These are phyloP conservation scores for Biancaea sappan DNA, from an alignment of 306 rosid genomes.

Conservation along the genomic window DNA sequence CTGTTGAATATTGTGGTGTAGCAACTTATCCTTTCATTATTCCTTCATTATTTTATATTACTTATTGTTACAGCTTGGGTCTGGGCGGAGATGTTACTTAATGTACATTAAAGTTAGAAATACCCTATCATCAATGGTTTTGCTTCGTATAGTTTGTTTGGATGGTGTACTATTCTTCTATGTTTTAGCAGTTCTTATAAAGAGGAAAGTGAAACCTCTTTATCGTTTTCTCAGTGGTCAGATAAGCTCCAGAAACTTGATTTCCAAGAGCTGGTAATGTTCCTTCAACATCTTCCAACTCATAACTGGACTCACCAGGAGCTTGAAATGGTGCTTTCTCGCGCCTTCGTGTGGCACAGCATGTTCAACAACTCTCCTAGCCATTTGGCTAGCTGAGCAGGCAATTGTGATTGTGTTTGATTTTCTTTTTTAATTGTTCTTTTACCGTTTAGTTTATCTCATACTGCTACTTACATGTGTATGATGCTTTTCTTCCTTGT, in stretches of 20 bases:
- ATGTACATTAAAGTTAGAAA: background rate
- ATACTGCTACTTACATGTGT: background rate
- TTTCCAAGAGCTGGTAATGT: slow-evolving; percentile 96
- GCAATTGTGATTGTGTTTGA: slow-evolving; percentile 24
- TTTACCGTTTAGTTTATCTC: background rate
- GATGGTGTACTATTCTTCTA: slow-evolving; percentile 1
- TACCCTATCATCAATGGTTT: slow-evolving; percentile 3
- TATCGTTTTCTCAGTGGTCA: slow-evolving; percentile 75
- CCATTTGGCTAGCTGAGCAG: slow-evolving; percentile 71
- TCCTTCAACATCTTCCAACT: slow-evolving; percentile 97
- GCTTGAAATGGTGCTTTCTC: slow-evolving; percentile 96
- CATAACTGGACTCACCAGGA: slow-evolving; percentile 90
- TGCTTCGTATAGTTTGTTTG: background rate
- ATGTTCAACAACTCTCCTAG: slow-evolving; percentile 96
- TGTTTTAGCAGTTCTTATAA: slow-evolving; percentile 7
- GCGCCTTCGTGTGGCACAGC: slow-evolving; percentile 98
- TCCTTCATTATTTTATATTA: background rate
- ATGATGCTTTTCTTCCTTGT: slow-evolving; percentile 24
- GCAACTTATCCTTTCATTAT: too few relatives aligned
- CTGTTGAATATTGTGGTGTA: background rate
- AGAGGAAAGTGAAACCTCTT: slow-evolving; percentile 24
- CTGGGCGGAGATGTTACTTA: background rate
- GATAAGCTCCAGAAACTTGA: slow-evolving; percentile 86
- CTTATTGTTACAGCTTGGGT: slow-evolving; percentile 1
- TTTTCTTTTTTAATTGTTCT: background rate